Evolutionary conservation across 1,139 yeast genomes (phyloP), one percentile per base, ranked within the genome.

Genomic region (Candida sp.): DNA sequence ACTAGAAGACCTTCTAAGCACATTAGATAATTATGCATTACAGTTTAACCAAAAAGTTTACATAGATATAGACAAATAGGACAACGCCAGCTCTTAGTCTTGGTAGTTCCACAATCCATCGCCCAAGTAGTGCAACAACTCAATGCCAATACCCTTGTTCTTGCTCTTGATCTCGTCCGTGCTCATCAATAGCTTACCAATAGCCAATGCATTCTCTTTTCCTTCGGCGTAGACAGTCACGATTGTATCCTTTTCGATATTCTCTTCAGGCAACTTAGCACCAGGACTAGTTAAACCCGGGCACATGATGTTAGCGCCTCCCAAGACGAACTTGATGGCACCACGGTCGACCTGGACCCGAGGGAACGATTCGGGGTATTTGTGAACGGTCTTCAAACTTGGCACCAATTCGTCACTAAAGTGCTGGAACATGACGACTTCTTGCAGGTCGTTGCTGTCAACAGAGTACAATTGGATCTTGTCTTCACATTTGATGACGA

Each of bases 291-390:
- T 93, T 58, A 93, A 78, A 27, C 99, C 99, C 4, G 98, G 98
- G 72, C 98, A 93, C 98, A 92, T 93, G 61, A 93, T 89, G 65
- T 92, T 92, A 33, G 98, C 98, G 49, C 98, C 98, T 2, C 96
- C 88, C 35, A 93, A 75, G 25, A 93, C 96, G 63, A 93, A 93
- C 70, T 93, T 93, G 66, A 93, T 92, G 48, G 98, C 99, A 52
- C 99, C 99, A 68, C 98, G 81, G 66, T 93, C 99, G 8, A 93
- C 98, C 63, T 87, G 90, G 35, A 93, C 96, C 42, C 82, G 75
- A 33, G 98, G 98, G 72, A 93, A 92, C 35, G 86, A 83, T 7
- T 80, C 78, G 5, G 97, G 96, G 63, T 85, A 90, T 67, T 86
- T 86, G 71, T 93, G 98, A 30, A 93, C 92, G 22, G 90, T 72